Conservation (phyloP, 108 stramenopile species). For the Cyclotella choctawhatcheeana region DNA sequence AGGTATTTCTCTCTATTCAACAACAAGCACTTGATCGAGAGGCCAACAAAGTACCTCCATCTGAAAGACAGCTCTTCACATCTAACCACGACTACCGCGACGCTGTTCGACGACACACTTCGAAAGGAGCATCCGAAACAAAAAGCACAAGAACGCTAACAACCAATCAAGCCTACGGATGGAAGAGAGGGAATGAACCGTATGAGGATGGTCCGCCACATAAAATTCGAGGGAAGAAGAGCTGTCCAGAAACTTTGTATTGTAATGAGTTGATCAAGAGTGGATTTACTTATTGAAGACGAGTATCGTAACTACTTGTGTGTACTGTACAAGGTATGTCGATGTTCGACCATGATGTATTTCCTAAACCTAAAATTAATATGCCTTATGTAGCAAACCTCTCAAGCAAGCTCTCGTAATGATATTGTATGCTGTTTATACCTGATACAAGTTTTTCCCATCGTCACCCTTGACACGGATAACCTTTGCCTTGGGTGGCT, state of each 20-base stretch:
- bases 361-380: background rate
- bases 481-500: too few relatives aligned
- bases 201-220: background rate
- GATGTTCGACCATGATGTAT: background rate
- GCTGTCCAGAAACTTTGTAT: slow-evolving; percentile 14
- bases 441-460: too few relatives aligned
- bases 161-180: slow-evolving; percentile 4
- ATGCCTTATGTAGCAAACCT: too few relatives aligned
- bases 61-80: slow-evolving; percentile 10
- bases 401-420: too few relatives aligned
- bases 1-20: background rate
- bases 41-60: background rate
- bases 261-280: slow-evolving; percentile 13
- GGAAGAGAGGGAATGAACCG: background rate
- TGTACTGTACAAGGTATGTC: background rate
- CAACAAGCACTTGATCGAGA: background rate
- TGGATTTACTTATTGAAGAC: slow-evolving; percentile 11
- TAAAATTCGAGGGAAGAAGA: slow-evolving; percentile 19
- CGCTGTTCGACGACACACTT: background rate
- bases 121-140: background rate
- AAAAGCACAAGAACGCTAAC: background rate
- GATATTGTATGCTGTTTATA: too few relatives aligned
- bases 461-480: too few relatives aligned
- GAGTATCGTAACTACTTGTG: too few relatives aligned
- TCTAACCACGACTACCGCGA: slow-evolving; percentile 10